These are phyloP conservation scores for Pseudozyma flocculosa DNA, from an alignment of 1,284 basidiomycete genomes.

Conservation along the genomic window DNA sequence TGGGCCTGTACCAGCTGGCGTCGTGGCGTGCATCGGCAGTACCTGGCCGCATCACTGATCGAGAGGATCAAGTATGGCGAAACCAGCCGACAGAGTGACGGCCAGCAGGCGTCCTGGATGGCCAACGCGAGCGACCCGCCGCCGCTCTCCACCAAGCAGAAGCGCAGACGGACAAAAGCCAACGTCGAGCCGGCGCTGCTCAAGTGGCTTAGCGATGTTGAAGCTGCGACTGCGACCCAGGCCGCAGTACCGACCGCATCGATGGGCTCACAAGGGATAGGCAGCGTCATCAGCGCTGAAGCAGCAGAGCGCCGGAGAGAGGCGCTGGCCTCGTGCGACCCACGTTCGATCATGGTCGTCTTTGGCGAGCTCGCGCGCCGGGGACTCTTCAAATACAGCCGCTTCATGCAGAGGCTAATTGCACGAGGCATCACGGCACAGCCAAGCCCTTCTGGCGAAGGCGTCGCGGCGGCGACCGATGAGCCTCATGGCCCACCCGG, in stretches of 20 bases:
- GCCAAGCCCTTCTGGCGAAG: too few relatives aligned
- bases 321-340: conserved; percentile 14
- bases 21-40: conserved; percentile 67
- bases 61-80: conserved; percentile 64
- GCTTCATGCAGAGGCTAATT: conserved; percentile 79
- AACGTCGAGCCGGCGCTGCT: conserved; percentile 64
- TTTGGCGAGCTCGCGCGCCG: conserved; percentile 76
- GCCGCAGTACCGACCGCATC: not conserved
- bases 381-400: conserved; percentile 77
- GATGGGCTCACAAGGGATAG: too few relatives aligned
- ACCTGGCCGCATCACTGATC: conserved; percentile 75
- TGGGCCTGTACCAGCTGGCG: conserved; percentile 83
- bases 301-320: not conserved
- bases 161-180: conserved; percentile 47
- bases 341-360: conserved; percentile 68
- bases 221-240: conserved; percentile 7
- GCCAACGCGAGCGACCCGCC: too few relatives aligned
- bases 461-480: too few relatives aligned
- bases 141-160: conserved; percentile 5
- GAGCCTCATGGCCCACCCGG: too few relatives aligned
- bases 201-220: conserved; percentile 70
- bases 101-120: not conserved
- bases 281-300: too few relatives aligned
- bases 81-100: conserved; percentile 19
- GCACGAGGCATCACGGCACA: conserved; percentile 65